Percentiles rank a stretch among this genome's conserved stretches.
These are phyloP conservation scores for Penicillium arizonense DNA, from an alignment of 495 filamentous ascomycete genomes.

Conservation along the genomic window DNA sequence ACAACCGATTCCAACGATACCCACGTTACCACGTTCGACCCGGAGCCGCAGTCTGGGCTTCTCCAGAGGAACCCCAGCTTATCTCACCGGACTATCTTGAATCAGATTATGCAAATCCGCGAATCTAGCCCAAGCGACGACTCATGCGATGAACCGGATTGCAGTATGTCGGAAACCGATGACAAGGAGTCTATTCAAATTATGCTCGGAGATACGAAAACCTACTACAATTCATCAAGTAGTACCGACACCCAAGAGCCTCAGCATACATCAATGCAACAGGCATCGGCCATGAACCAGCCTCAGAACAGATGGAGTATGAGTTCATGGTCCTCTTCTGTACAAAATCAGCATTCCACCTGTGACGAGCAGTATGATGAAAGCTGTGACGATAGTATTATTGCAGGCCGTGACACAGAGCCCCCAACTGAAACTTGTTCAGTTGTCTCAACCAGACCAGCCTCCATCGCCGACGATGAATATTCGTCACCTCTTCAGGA, in stretches of 20 bases:
- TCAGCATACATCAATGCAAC: slow-evolving; percentile 18
- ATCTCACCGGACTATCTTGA: slow-evolving; percentile 48
- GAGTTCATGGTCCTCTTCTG: slow-evolving; percentile 53
- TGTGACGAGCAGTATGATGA: slow-evolving; percentile 37
- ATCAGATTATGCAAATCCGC: slow-evolving; percentile 52
- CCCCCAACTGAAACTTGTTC: slow-evolving; percentile 33
- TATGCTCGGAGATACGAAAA: slow-evolving; percentile 48
- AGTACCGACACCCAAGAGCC: slow-evolving; percentile 32
- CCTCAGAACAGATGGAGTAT: slow-evolving; percentile 47
- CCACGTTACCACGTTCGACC: slow-evolving; percentile 67
- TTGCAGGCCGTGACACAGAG: slow-evolving; percentile 24
- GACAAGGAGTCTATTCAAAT: slow-evolving; percentile 62
- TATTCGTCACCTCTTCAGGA: slow-evolving; percentile 16
- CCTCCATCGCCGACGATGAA: slow-evolving; percentile 23
- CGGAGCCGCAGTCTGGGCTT: slow-evolving; percentile 65
- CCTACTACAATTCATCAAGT: slow-evolving; percentile 35
- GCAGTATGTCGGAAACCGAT: slow-evolving; percentile 50
- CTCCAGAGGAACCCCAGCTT: slow-evolving; percentile 28
- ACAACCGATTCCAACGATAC: slow-evolving; percentile 51
- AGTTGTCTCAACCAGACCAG: slow-evolving; percentile 30
- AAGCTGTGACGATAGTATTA: slow-evolving; percentile 27
- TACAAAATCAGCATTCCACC: slow-evolving; percentile 40
- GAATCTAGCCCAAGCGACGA: slow-evolving; percentile 44
- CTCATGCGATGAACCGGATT: slow-evolving; percentile 51
- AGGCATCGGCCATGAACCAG: slow-evolving; percentile 17